Evolutionary conservation across 2,329 filamentous ascomycete genomes (phyloP).

Genomic region (Calonectria pseudoreteaudii): DNA sequence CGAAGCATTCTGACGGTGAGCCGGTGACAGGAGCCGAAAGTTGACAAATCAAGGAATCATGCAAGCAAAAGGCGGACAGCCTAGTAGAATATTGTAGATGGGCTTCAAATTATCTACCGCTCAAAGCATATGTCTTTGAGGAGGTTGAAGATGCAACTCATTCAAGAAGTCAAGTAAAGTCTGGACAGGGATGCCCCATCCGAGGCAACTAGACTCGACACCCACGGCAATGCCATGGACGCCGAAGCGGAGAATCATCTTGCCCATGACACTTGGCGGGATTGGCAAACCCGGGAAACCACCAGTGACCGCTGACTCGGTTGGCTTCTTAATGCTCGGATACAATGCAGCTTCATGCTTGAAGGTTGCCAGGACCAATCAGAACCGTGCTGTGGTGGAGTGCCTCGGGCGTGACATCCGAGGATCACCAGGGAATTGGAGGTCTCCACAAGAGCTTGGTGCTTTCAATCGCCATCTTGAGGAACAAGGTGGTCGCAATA

Average conservation of each 20-base stretch:
- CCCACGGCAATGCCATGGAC: slow-evolving; percentile 12
- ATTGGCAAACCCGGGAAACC: not conserved
- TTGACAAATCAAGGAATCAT: not conserved
- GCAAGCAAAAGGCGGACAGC: not conserved
- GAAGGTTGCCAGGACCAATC: not conserved
- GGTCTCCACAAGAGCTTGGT: not conserved
- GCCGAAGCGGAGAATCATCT: not conserved
- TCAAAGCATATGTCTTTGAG: not conserved
- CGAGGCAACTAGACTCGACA: not conserved
- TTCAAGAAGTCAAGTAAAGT: not conserved
- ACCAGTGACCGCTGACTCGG: not conserved
- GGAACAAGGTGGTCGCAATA: not conserved
- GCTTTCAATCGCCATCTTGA: slow-evolving; percentile 17
- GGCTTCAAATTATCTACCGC: not conserved
- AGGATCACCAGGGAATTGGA: not conserved
- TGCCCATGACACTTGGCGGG: not conserved
- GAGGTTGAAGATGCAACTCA: not conserved
- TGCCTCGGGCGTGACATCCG: slow-evolving; percentile 17
- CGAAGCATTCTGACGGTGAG: slow-evolving; percentile 12
- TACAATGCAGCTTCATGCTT: not conserved
- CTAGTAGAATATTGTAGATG: not conserved
- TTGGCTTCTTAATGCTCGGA: not conserved
- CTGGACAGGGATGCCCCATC: not conserved
- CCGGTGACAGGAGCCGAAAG: not conserved
- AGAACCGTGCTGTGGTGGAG: not conserved